Base-by-base conservation (phyloP, 768 basidiomycete species). In the Pulveroboletus sp. region DNA sequence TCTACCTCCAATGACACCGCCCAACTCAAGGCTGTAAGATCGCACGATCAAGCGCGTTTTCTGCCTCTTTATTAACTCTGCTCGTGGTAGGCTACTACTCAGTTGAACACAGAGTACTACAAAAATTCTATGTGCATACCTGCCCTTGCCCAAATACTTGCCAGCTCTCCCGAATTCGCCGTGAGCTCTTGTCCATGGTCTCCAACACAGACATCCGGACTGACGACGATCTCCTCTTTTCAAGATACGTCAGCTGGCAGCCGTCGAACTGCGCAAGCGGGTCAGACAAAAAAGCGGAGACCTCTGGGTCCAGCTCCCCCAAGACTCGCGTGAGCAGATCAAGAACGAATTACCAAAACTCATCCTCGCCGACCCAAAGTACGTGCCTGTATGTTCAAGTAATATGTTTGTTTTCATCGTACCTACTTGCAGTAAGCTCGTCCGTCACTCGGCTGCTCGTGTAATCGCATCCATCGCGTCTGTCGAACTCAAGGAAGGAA, bases 241-340 rank as follows among this genome's bases (percentile, higher is more conserved):
- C 24, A 45, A 99, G 94, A 84, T 97, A 55, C 89, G 93, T 54
- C 96, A 99, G 82, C 80, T 99, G 18, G 91, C 94, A 42, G 93
- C 94, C 8, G 93, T 97, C 48, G 96, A 99, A 72, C 77, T 97
- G 66, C 81, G 95, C 60, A 99, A 99, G 76, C 89, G 95, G 50
- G 81, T 97, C 52, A 68, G 77, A 26, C 79, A 83, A 65, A 85
- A 85, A 60, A 89, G 86, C 57, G 88, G 86, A 43, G 81, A 79
- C 65, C 70, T 94, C 30, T 99, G 96, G 96, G 73, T 81, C 17
- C 73, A 79, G 49, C 77, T 91, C 27, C 70, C 81, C 32, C 78
- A 79, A 64, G 73, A 76, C 33, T 75, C 85, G 52, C 85, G 95
- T 37, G 76, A 83, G 56, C 78, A 87, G 67, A 91, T 99, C 71